Percentiles rank a stretch among this genome's conserved stretches.
phyloP scores from a whole-genome alignment of 345 rosid genomes.

The Syzygium aromaticum region DNA sequence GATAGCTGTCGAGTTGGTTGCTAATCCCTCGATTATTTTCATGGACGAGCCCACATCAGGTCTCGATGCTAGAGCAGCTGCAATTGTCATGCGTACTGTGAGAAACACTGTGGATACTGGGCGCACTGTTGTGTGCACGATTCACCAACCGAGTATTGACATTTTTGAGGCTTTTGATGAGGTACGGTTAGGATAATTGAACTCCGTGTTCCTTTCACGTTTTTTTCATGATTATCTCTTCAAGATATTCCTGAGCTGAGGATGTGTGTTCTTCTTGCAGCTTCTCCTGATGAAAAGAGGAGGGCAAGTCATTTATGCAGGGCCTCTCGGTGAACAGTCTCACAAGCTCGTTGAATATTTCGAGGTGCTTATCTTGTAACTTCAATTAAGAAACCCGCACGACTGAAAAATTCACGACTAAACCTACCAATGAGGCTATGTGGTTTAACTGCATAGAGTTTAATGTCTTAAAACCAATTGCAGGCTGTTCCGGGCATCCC shows the following conservation, averaged over 20 bases:
- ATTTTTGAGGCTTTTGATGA: slow-evolving; percentile 17
- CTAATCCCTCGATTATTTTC: slow-evolving; percentile 16
- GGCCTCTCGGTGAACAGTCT: slow-evolving; percentile 1
- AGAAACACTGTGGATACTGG: slow-evolving; percentile 17
- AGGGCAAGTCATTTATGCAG: slow-evolving; percentile 1
- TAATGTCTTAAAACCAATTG: neutral
- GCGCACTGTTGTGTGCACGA: slow-evolving; percentile 16
- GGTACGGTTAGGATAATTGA: neutral
- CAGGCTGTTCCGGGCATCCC: slow-evolving; percentile 23
- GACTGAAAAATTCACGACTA: neutral
- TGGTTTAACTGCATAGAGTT: neutral
- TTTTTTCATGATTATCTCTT: neutral
- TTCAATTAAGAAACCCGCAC: neutral
- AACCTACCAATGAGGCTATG: neutral
- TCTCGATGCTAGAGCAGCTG: slow-evolving; percentile 19
- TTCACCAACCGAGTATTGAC: slow-evolving; percentile 18
- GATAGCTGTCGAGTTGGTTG: slow-evolving; percentile 14
- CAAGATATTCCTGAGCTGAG: neutral
- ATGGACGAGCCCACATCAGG: slow-evolving; percentile 20
- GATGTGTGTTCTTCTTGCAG: neutral
- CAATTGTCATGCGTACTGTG: slow-evolving; percentile 15
- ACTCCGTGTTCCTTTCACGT: neutral
- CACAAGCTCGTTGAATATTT: slow-evolving; percentile 1
- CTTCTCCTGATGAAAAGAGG: slow-evolving; percentile 3
- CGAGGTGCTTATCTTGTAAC: neutral